Base-by-base conservation (phyloP, 768 basidiomycete genomes). In the Pleurotus ostreatus region DNA sequence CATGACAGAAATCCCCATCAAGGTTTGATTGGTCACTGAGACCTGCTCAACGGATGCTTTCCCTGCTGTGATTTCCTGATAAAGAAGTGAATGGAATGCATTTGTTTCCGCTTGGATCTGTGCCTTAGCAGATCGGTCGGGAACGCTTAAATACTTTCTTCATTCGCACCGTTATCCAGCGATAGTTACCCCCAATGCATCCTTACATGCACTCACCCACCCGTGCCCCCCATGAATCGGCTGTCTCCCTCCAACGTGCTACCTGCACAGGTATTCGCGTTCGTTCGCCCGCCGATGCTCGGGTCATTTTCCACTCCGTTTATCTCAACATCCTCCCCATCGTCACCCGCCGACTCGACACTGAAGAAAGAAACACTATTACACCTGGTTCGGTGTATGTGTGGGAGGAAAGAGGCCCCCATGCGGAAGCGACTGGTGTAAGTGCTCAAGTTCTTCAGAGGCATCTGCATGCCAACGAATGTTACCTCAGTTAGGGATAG, bases 331-430 rank as follows among this genome's bases (percentile, higher is more conserved):
- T 85, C n/a, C 73, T 89, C n/a, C 87, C 87, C 47, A 88, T 90
- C 78, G 86, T 92, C 63, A 81, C 85, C 45, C 79, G 87, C 55
- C 82, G 90, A 52, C 72, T 92, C 49, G 87, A 89, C 70, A 82
- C 83, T 15, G 88, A 88, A 59, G 90, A 92, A 68, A 76, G 90
- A 53, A 78, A 85, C 39, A 68, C 80, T 56, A 89, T 92, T 55
- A 66, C 78, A n/a, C 79, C 89, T 6, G 90, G 90, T 16, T 83
- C 82, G 49, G 85, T 91, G 5, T 92, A 88, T 62, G 89, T 92
- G 13, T 92, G 89, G 89, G 90, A 92, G 65, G 90, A 92, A 69
- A 78, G 90, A 55, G 84, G 84, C 0, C 81, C 86, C 40, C 82
- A 85, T 56, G 76, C 85, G 48, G 89, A 89, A 60, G 73, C 86